These are phyloP conservation scores for Pelargonium australe DNA, from an alignment of 441 rosid genomes.

Conservation along the genomic window DNA sequence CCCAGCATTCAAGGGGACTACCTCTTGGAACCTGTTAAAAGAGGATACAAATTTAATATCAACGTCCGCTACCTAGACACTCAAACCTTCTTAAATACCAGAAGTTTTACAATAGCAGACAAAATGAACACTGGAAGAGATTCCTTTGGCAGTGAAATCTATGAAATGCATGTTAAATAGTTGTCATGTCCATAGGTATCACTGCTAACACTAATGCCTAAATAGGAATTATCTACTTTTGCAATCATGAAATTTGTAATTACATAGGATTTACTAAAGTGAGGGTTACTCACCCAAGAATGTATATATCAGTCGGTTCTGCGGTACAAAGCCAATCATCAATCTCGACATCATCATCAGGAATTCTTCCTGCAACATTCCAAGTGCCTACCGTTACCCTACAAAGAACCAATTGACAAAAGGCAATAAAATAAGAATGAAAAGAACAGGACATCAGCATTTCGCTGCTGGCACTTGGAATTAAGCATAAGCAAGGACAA, in stretches of 20 bases:
- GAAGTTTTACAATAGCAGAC: no score
- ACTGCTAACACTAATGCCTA: no score
- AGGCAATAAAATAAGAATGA: constrained; percentile 9
- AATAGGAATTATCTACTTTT: not conserved
- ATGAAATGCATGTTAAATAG: no score
- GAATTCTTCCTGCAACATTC: constrained; percentile 94
- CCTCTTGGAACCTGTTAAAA: constrained; percentile 76
- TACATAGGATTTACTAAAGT: not conserved
- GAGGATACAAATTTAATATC: constrained; percentile 9
- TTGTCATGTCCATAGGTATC: no score
- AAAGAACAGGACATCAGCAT: not conserved
- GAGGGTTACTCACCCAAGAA: constrained; percentile 58
- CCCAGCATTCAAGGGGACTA: constrained; percentile 93
- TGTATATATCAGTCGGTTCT: constrained; percentile 80
- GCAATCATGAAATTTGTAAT: not conserved
- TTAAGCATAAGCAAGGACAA: constrained; percentile 1
- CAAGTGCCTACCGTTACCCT: constrained; percentile 87
- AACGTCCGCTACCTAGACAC: not conserved
- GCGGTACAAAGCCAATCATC: constrained; percentile 83
- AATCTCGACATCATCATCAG: constrained; percentile 62
- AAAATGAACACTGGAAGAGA: no score
- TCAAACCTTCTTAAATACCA: no score
- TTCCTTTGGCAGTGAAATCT: no score
- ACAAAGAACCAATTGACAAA: constrained; percentile 14
- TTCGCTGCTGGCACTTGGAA: not conserved